Percentiles rank a stretch among this genome's conserved stretches.
phyloP scores from a whole-genome alignment of 2,329 filamentous ascomycete genomes.

The Colletotrichum sojae region DNA sequence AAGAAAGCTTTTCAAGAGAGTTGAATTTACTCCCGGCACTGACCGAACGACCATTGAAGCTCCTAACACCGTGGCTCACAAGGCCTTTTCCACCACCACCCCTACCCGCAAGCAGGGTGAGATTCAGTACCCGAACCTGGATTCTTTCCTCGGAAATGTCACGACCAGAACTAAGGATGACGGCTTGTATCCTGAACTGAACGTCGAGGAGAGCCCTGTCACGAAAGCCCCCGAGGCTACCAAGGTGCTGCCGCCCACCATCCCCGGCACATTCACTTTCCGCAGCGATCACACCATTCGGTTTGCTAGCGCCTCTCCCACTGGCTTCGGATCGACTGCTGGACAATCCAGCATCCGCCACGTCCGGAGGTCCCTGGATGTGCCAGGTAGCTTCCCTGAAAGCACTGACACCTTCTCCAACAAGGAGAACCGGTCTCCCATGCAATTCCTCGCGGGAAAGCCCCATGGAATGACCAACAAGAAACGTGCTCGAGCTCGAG shows the following conservation, averaged over 20 bases:
- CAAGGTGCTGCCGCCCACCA: constrained; percentile 53
- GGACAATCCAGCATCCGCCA: constrained; percentile 75
- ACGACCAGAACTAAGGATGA: constrained; percentile 50
- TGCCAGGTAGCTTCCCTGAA: constrained; percentile 71
- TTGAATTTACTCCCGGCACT: constrained; percentile 83
- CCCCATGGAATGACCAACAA: constrained; percentile 76
- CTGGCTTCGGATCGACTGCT: constrained; percentile 69
- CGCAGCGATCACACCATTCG: constrained; percentile 76
- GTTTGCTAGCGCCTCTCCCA: constrained; percentile 63
- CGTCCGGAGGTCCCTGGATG: constrained; percentile 66
- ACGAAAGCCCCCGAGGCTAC: constrained; percentile 42
- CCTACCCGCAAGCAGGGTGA: constrained; percentile 49
- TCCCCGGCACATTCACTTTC: constrained; percentile 74
- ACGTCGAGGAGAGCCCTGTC: constrained; percentile 45
- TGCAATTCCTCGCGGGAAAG: constrained; percentile 58
- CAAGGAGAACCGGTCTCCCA: constrained; percentile 69
- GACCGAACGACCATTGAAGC: constrained; percentile 59
- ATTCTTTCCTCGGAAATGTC: constrained; percentile 45
- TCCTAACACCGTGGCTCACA: constrained; percentile 52
- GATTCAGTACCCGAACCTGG: constrained; percentile 52
- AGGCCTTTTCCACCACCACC: constrained; percentile 67
- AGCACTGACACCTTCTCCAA: constrained; percentile 53
- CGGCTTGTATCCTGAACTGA: constrained; percentile 68
- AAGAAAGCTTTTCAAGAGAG: constrained; percentile 77
- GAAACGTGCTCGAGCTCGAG: constrained; percentile 72